phyloP scores from a whole-genome alignment of 805 yeast species.

The Debaryomyces tyrocola region DNA sequence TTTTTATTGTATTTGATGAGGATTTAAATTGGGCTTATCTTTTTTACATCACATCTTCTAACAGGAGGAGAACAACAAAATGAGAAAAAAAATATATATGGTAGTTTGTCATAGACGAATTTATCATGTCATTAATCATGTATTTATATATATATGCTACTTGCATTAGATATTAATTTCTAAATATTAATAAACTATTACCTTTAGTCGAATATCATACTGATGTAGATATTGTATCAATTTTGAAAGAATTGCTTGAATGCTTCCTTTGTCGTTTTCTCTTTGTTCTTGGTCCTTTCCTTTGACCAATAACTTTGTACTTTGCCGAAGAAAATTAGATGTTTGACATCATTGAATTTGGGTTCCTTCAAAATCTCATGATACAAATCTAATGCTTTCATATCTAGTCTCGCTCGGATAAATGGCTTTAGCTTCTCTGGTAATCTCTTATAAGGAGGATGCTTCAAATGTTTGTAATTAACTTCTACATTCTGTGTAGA shows the following conservation, averaged over 20 bases:
- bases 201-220: neutral
- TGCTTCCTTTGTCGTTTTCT: slow-evolving; percentile 17
- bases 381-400: slow-evolving; percentile 16
- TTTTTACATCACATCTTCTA: neutral
- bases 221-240: neutral
- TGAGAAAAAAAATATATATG: neutral
- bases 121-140: neutral
- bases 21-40: neutral
- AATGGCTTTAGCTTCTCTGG: slow-evolving; percentile 17
- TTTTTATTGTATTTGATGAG: neutral
- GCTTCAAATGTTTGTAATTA: slow-evolving; percentile 12
- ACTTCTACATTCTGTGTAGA: slow-evolving; percentile 12
- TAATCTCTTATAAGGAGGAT: slow-evolving; percentile 15
- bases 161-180: neutral
- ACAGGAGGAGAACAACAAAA: neutral
- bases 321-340: slow-evolving; percentile 13
- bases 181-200: neutral
- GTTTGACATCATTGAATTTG: slow-evolving; percentile 11
- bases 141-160: neutral
- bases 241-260: slow-evolving; percentile 13
- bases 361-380: slow-evolving; percentile 11
- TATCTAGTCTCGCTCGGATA: slow-evolving; percentile 14
- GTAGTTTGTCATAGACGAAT: no score
- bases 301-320: slow-evolving; percentile 21
- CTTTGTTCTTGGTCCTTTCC: slow-evolving; percentile 13